Base-by-base conservation (phyloP, 2,329 filamentous ascomycete genomes). In the Bisporella sp. region DNA sequence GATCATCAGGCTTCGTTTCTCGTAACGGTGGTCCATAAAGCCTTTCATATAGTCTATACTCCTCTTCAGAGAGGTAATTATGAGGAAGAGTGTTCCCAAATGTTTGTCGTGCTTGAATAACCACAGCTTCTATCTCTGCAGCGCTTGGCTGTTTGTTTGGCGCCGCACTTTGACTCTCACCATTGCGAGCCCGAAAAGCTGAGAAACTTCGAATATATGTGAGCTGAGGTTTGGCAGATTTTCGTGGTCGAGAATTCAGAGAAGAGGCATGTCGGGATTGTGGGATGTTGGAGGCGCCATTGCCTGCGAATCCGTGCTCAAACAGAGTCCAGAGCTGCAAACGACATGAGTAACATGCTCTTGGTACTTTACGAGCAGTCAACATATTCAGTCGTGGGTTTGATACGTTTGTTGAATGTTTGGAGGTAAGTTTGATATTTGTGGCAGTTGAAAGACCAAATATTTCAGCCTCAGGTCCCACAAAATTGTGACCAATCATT, bases 41-140 rank as follows among this genome's bases (percentile, higher is more conserved):
- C 56, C 89, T 77, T 63, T 86, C 82, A 67, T 95, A 96, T 1
- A 95, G 71, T 45, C 71, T 72, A 61, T 85, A 83, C 66, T 96
- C 90, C 48, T 85, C 78, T 1, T 76, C 73, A 33, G 74, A 82
- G 47, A 96, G 68, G 59, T 88, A 81, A 33, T 77, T 82, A 32
- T 81, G 78, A 0, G 91, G 91, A 29, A 96, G 68, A 0, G 77
- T 83, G 61, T 93, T 84, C 54, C 89, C 85, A 66, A 89, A 95
- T 6, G 80, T 75, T 56, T 88, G 84, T 60, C 85, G 81, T 35
- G 88, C 85, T 58, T 81, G 75, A 50, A 86, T 80, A 32, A 89
- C 89, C 6, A 84, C 70, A 8, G 73, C 71, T 63, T 89, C 85
- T 49, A 80, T 71, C 5, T 78, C 72, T 45, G 53, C 56, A 5